A percentile compares a stretch with the other conserved stretches of the same genome.
These are phyloP conservation scores for Tillandsia fasciculata DNA, from an alignment of 176 grass and related monocot genomes.

Conservation along the genomic window DNA sequence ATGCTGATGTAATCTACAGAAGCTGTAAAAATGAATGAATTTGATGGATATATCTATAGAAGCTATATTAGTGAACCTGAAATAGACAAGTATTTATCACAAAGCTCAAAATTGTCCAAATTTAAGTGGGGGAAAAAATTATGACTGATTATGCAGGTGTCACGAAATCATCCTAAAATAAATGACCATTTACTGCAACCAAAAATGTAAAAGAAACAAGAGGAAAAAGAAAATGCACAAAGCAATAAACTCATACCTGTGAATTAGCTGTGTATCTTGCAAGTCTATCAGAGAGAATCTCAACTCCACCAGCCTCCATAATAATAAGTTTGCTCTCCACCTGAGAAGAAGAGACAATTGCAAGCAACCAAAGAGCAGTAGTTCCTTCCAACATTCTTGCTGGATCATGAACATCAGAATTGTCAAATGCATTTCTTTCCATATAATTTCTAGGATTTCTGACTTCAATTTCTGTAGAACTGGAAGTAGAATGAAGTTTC, in stretches of 20 bases:
- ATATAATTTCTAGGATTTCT: conserved; percentile 33
- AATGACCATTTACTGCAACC: not conserved
- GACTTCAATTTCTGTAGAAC: conserved; percentile 60
- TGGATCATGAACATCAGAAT: conserved; percentile 44
- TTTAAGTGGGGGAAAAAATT: too few species aligned
- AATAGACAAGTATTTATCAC: not conserved
- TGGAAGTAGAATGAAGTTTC: conserved; percentile 43
- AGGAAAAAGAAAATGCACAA: conserved; percentile 1
- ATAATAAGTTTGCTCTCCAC: conserved; percentile 48
- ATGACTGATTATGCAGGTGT: too few species aligned
- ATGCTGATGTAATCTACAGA: not conserved
- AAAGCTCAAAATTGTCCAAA: not conserved
- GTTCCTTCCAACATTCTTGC: conserved; percentile 56
- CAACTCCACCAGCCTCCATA: conserved; percentile 72
- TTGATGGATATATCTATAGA: not conserved
- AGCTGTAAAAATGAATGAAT: not conserved
- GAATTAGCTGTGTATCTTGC: conserved; percentile 39
- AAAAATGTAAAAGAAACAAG: not conserved
- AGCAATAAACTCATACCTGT: conserved; percentile 41
- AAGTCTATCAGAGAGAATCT: conserved; percentile 73
- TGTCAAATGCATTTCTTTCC: conserved; percentile 48
- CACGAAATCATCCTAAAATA: not conserved
- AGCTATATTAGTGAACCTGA: not conserved
- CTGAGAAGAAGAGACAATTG: conserved; percentile 71
- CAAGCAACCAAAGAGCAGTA: conserved; percentile 70